These are phyloP conservation scores for Colletotrichum euphorbiae DNA, from an alignment of 2,329 filamentous ascomycete species.

Conservation along the genomic window DNA sequence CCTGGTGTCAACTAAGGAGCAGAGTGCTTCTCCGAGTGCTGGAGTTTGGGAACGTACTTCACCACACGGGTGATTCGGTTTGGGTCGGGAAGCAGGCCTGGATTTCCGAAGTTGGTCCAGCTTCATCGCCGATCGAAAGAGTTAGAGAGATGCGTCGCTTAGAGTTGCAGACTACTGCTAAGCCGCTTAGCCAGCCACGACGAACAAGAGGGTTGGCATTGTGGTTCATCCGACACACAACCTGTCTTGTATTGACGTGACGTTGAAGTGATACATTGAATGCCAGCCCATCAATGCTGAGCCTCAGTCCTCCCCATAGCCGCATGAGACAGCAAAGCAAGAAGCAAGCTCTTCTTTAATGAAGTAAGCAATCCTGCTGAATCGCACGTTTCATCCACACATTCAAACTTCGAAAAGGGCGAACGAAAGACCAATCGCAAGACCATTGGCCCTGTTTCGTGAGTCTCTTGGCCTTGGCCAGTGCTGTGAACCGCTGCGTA, in stretches of 20 bases:
- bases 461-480: slow-evolving; percentile 2
- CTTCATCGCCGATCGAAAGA: neutral
- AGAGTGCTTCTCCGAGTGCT: too few relatives aligned
- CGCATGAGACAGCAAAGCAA: slow-evolving; percentile 3
- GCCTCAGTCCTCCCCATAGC: neutral
- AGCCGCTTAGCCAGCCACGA: neutral
- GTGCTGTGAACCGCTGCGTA: slow-evolving; percentile 8
- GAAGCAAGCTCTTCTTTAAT: neutral
- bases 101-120: neutral
- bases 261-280: slow-evolving; percentile 10
- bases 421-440: neutral
- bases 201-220: neutral
- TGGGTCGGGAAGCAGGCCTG: neutral
- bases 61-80: too few relatives aligned
- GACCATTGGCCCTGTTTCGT: slow-evolving; percentile 2
- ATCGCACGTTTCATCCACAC: slow-evolving; percentile 7
- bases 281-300: neutral
- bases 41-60: neutral
- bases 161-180: neutral
- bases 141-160: neutral
- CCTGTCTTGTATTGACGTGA: slow-evolving; percentile 17
- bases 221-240: slow-evolving; percentile 10
- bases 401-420: neutral
- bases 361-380: neutral
- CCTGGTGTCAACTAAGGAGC: neutral